phyloP scores from a whole-genome alignment of 306 rosid species.

The Quercus alba region DNA sequence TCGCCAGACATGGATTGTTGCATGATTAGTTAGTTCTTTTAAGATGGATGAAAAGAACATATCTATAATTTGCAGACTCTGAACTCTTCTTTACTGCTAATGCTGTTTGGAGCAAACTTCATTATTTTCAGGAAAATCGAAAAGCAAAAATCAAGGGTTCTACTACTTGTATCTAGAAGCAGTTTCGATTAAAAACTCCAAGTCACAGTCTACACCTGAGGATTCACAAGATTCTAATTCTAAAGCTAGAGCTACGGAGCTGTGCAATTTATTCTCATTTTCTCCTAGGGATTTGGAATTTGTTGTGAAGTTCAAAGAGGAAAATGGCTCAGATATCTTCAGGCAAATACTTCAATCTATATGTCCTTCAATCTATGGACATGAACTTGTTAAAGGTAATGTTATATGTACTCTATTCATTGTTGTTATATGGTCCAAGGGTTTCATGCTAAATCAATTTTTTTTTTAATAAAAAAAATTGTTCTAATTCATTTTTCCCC shows the following conservation, averaged over 20 bases:
- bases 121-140: conserved; percentile 67
- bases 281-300: conserved; percentile 90
- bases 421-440: conserved; percentile 11
- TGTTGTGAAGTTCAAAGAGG: conserved; percentile 66
- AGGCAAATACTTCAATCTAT: conserved; percentile 85
- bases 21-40: not conserved
- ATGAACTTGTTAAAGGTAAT: conserved; percentile 94
- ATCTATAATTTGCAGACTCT: conserved; percentile 3
- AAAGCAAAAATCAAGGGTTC: conserved; percentile 84
- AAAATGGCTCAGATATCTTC: conserved; percentile 79
- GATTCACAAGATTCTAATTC: conserved; percentile 58
- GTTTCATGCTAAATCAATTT: not conserved
- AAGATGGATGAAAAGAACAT: not conserved
- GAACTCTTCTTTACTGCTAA: conserved; percentile 20
- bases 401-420: not conserved
- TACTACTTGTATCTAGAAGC: conserved; percentile 90
- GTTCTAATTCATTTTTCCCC: not conserved
- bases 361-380: conserved; percentile 97
- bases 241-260: conserved; percentile 59
- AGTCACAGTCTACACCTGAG: conserved; percentile 61
- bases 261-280: conserved; percentile 71
- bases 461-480: not conserved
- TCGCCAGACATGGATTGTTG: not conserved
- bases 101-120: conserved; percentile 16
- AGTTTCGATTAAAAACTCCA: conserved; percentile 76